These are phyloP conservation scores for Skeletonema costatum DNA, from an alignment of 108 stramenopile genomes.

Conservation along the genomic window DNA sequence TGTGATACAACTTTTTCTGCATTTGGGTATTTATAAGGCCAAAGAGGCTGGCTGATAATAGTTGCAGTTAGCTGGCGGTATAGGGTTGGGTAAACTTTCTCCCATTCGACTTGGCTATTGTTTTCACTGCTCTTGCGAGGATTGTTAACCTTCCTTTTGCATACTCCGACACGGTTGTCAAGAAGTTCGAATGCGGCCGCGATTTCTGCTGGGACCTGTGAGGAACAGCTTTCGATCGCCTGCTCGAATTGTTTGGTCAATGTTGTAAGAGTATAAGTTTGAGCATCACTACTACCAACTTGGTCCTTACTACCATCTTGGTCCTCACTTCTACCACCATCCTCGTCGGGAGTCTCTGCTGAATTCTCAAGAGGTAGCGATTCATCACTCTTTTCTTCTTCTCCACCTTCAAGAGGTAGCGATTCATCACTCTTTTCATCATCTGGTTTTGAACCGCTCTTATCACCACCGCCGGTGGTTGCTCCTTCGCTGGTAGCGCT, in stretches of 20 bases:
- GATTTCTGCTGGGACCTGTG: background rate
- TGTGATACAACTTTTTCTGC: background rate
- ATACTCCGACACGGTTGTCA: background rate
- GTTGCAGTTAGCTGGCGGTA: conserved; percentile 1
- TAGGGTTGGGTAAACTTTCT: conserved; percentile 3
- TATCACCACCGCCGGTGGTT: background rate
- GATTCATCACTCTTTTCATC: background rate
- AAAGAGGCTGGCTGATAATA: background rate
- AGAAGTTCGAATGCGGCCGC: background rate
- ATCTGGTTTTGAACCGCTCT: no score
- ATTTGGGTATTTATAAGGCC: background rate
- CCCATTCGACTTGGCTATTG: background rate
- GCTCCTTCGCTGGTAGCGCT: no score
- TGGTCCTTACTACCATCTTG: background rate
- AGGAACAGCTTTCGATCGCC: background rate
- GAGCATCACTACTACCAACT: background rate
- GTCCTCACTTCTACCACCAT: no score
- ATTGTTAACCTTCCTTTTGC: background rate
- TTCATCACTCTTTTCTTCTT: background rate
- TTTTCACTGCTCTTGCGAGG: background rate
- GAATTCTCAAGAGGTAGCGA: background rate
- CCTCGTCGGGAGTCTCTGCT: background rate
- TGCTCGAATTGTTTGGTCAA: conserved; percentile 4
- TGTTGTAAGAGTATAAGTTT: background rate
- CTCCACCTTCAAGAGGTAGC: background rate